Percentiles rank a stretch among this genome's conserved stretches.
phyloP scores from a whole-genome alignment of 2,329 filamentous ascomycete species.

The Colletotrichum sp. region DNA sequence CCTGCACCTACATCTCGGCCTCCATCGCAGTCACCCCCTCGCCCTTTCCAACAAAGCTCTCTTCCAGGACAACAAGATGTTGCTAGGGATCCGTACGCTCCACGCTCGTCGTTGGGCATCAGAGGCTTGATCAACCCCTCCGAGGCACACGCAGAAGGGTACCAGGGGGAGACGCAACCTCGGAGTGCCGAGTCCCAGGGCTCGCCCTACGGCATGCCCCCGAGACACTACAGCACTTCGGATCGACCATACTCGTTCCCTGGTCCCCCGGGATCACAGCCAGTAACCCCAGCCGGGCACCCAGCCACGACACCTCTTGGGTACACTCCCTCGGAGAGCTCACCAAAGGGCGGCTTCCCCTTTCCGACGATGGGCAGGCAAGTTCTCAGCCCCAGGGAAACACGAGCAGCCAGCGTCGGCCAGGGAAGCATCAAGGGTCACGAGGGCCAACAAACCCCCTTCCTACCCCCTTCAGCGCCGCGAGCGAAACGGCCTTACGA shows the following conservation, averaged over 20 bases:
- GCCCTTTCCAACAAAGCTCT: constrained; percentile 22
- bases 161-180: constrained; percentile 23
- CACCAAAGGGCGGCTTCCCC: constrained; percentile 33
- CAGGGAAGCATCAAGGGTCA: constrained; percentile 29
- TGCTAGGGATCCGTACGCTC: not conserved
- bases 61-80: constrained; percentile 27
- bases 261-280: constrained; percentile 36
- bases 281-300: constrained; percentile 33
- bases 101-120: constrained; percentile 34
- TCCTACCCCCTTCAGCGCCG: constrained; percentile 29
- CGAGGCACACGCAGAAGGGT: constrained; percentile 28
- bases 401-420: constrained; percentile 32
- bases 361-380: constrained; percentile 34
- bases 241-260: constrained; percentile 24
- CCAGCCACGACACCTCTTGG: constrained; percentile 29
- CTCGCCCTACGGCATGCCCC: constrained; percentile 23
- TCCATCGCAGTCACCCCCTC: constrained; percentile 49
- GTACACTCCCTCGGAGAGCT: constrained; percentile 36
- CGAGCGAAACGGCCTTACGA: constrained; percentile 12
- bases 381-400: constrained; percentile 35
- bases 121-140: constrained; percentile 44
- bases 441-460: constrained; percentile 27
- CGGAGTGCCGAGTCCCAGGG: constrained; percentile 25
- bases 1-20: constrained; percentile 59
- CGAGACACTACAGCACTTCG: constrained; percentile 25